These are phyloP conservation scores for Backusella tarrabulga DNA, from an alignment of 192 early-diverging fungal genomes.

Conservation along the genomic window DNA sequence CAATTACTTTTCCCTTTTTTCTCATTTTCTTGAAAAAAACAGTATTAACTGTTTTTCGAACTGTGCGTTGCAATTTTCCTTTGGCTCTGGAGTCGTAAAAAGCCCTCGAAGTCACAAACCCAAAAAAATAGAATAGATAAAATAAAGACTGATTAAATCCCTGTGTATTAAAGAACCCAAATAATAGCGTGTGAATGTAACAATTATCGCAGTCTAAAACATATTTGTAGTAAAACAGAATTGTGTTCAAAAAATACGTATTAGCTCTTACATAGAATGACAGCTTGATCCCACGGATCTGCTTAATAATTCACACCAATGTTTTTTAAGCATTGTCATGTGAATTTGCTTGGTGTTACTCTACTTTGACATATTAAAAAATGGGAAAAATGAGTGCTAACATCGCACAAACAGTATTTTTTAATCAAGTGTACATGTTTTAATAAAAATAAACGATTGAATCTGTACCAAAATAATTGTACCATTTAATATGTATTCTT, in stretches of 20 bases:
- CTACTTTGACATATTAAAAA: neutral
- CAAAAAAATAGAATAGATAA: too few species aligned
- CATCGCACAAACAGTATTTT: neutral
- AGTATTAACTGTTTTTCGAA: too few species aligned
- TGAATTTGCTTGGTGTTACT: neutral
- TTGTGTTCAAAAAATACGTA: neutral
- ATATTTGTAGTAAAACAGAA: neutral
- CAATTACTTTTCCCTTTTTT: too few species aligned
- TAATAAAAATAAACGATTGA: neutral
- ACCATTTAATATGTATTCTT: too few species aligned
- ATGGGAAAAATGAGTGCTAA: neutral
- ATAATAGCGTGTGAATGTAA: neutral
- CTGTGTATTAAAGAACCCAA: neutral
- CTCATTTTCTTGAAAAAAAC: too few species aligned
- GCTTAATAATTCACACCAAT: constrained; percentile 3
- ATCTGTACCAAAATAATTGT: neutral
- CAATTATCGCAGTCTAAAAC: neutral
- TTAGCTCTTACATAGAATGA: neutral
- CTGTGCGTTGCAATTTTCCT: too few species aligned
- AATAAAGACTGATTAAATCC: too few species aligned
- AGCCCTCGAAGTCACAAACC: too few species aligned
- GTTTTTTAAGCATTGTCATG: neutral
- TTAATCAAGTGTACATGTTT: neutral
- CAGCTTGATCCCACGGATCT: neutral
- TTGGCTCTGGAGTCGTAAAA: too few species aligned